phyloP scores from a whole-genome alignment of 192 early-diverging fungal species.

The Coemansia sp. region DNA sequence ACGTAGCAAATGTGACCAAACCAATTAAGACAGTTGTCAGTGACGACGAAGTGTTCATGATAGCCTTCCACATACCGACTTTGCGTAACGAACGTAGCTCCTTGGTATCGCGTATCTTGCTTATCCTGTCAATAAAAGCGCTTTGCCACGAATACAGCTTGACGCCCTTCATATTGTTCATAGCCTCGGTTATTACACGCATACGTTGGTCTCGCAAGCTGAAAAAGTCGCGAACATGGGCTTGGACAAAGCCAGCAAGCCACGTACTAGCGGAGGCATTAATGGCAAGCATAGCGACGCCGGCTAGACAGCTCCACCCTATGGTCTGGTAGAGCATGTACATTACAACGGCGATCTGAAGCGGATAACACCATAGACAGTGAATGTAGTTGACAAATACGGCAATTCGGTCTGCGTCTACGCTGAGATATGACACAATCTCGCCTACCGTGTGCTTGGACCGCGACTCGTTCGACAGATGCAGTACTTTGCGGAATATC shows the following conservation, averaged over 20 bases:
- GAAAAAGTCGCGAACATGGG: slow-evolving; percentile 40
- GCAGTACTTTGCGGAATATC: slow-evolving; percentile 18
- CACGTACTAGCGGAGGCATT: slow-evolving; percentile 45
- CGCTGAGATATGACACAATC: slow-evolving; percentile 65
- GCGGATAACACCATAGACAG: slow-evolving; percentile 41
- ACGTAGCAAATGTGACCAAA: slow-evolving; percentile 77
- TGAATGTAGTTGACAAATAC: slow-evolving; percentile 19
- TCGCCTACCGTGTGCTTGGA: slow-evolving; percentile 76
- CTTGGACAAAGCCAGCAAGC: slow-evolving; percentile 48
- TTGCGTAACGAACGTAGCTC: slow-evolving; percentile 77
- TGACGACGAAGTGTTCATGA: slow-evolving; percentile 75
- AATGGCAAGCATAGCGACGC: slow-evolving; percentile 1
- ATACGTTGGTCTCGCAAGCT: slow-evolving; percentile 54
- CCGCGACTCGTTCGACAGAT: slow-evolving; percentile 44
- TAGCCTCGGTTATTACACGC: slow-evolving; percentile 55
- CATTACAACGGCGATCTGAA: slow-evolving; percentile 10
- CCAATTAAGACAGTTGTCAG: slow-evolving; percentile 82
- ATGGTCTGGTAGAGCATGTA: slow-evolving; percentile 17
- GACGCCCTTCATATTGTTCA: slow-evolving; percentile 58
- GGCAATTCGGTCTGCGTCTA: slow-evolving; percentile 43
- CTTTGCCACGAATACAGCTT: slow-evolving; percentile 68
- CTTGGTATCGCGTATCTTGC: slow-evolving; percentile 62
- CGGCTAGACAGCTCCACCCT: slow-evolving; percentile 15
- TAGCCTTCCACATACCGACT: slow-evolving; percentile 66
- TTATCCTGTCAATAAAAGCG: slow-evolving; percentile 54